Conservation (phyloP, 176 grass and related monocot species). For the Areca catechu region DNA sequence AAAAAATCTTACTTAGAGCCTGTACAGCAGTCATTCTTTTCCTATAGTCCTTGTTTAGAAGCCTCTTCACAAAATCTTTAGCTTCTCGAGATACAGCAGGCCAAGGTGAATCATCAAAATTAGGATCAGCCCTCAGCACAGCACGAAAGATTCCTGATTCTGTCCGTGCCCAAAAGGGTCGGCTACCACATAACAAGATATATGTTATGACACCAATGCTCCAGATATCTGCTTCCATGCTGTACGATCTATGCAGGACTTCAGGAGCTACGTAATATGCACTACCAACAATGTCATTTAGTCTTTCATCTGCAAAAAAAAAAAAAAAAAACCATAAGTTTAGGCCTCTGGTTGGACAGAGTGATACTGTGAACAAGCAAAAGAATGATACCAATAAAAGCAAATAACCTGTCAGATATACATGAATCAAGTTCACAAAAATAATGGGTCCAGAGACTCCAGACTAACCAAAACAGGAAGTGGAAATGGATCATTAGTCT, state of each 20-base stretch:
- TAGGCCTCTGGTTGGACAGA: slow-evolving; percentile 1
- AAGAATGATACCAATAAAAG: too few relatives aligned
- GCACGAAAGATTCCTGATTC: slow-evolving; percentile 99
- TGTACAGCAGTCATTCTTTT: slow-evolving; percentile 98
- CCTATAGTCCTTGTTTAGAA: slow-evolving; percentile 97
- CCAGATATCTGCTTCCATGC: slow-evolving; percentile 97
- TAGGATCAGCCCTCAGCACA: slow-evolving; percentile 92
- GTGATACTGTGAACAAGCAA: neutral
- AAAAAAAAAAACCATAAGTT: slow-evolving; percentile 12
- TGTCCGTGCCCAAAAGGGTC: slow-evolving; percentile 96
- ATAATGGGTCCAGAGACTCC: too few relatives aligned
- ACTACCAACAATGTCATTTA: slow-evolving; percentile 99
- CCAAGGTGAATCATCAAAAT: slow-evolving; percentile 86
- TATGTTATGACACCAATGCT: slow-evolving; percentile 95
- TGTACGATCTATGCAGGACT: slow-evolving; percentile 93
- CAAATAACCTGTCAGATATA: too few relatives aligned
- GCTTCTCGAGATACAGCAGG: slow-evolving; percentile 62
- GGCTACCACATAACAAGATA: slow-evolving; percentile 92
- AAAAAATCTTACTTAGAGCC: slow-evolving; percentile 66
- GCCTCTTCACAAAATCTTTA: slow-evolving; percentile 96
- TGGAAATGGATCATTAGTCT: too few relatives aligned
- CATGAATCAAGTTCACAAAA: too few relatives aligned
- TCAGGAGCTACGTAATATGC: slow-evolving; percentile 99
- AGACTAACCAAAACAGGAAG: too few relatives aligned
- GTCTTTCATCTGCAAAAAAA: slow-evolving; percentile 69